These are phyloP conservation scores for Candida smagusa DNA, from an alignment of 1,139 yeast genomes.

Conservation along the genomic window DNA sequence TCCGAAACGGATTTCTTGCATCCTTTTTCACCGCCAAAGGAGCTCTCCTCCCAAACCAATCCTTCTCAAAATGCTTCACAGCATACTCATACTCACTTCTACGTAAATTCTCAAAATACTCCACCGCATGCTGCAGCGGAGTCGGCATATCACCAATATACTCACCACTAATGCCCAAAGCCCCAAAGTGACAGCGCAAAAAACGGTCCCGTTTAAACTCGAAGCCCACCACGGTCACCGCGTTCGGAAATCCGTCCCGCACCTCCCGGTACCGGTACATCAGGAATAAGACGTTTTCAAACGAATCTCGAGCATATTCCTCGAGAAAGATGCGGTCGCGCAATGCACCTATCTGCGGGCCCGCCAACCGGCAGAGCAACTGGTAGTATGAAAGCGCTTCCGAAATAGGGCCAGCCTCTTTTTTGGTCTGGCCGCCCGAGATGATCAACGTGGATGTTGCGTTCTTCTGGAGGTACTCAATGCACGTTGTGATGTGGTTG, in stretches of 20 bases:
- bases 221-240: slow-evolving; percentile 64
- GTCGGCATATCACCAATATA: slow-evolving; percentile 66
- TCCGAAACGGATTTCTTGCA: slow-evolving; percentile 59
- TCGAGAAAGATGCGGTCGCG: slow-evolving; percentile 44
- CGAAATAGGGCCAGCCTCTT: slow-evolving; percentile 48
- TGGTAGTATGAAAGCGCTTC: slow-evolving; percentile 61
- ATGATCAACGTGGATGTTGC: slow-evolving; percentile 41
- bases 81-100: slow-evolving; percentile 55
- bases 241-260: slow-evolving; percentile 45
- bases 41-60: slow-evolving; percentile 57
- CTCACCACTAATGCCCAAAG: slow-evolving; percentile 32
- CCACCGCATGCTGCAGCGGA: slow-evolving; percentile 17
- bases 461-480: slow-evolving; percentile 28
- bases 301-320: slow-evolving; percentile 77
- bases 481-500: slow-evolving; percentile 52
- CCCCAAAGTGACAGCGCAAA: slow-evolving; percentile 47
- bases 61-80: slow-evolving; percentile 49
- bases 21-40: slow-evolving; percentile 42
- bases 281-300: slow-evolving; percentile 71
- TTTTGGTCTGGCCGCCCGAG: slow-evolving; percentile 75
- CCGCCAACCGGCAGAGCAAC: slow-evolving; percentile 22
- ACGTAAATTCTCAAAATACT: slow-evolving; percentile 41
- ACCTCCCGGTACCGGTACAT: slow-evolving; percentile 54
- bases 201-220: slow-evolving; percentile 69
- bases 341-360: slow-evolving; percentile 7